Evolutionary conservation across 495 filamentous ascomycete species (phyloP), one percentile per base, ranked within the genome.

Genomic region (Baudoinia panamericana): DNA sequence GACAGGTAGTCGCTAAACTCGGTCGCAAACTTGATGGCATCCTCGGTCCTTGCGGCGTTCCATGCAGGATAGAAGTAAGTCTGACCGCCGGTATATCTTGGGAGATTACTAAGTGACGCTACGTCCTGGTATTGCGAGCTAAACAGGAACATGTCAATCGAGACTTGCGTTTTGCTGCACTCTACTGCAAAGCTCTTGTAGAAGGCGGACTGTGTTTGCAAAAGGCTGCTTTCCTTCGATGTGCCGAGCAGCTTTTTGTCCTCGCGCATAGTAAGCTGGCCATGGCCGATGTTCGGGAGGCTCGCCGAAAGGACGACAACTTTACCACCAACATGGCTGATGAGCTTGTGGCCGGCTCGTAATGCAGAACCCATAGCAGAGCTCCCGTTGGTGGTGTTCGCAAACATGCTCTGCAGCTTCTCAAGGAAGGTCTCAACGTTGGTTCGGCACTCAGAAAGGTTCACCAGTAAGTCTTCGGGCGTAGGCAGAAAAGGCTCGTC

Each of bases 171-270:
- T 63, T 97, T 97, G 30, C 88, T 95, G 59, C 90, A 97, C 56
- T 97, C 90, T 5, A 97, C 92, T 2, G 90, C 90, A 58, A 97
- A 97, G 56, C 84, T 93, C 68, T 97, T 97, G 72, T 97, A 97
- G 61, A 97, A 97, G 48, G 82, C 80, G 64, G 80, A 93, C 10
- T 72, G 82, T 0, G 92, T 96, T 56, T 95, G 88, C 34, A 97
- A 66, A 22, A 97, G 69, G 39, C 67, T 66, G 50, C 72, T 82
- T 55, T 97, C 90, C 61, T 94, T 94, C 56, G 74, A 84, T 2
- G 90, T 97, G 43, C 90, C 90, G 4, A 97, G 72, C 13, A 93
- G 62, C 62, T 95, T 94, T 70, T 95, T 95, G 57, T 96, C 87
- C 63, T 97, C 90, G 47, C 90, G 72, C 75, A 87, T 83, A 20